Evolutionary conservation across 2,329 filamentous ascomycete genomes (phyloP).

Genomic region (Xylaria sp.): DNA sequence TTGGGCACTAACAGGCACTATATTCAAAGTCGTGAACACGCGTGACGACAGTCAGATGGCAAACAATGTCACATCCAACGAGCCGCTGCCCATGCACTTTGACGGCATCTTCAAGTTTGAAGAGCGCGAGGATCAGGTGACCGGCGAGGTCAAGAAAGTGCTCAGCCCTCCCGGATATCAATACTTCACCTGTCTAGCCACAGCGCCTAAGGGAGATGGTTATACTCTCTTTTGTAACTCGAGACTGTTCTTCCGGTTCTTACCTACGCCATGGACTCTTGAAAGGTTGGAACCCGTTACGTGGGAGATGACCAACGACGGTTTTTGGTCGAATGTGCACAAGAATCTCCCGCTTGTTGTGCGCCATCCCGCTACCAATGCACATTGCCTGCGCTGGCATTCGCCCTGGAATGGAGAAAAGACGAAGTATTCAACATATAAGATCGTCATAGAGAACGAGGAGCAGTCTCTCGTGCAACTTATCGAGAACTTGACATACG

Average conservation of each 20-base stretch:
- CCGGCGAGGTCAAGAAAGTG: conserved; percentile 14
- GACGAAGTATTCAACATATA: conserved; percentile 8
- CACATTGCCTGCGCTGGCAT: conserved; percentile 17
- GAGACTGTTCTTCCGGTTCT: conserved; percentile 17
- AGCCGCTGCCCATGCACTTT: conserved; percentile 21
- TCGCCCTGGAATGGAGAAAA: conserved; percentile 1
- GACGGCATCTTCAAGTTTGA: conserved; percentile 23
- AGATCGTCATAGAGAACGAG: conserved; percentile 6
- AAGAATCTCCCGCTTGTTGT: conserved; percentile 15
- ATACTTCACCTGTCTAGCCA: conserved; percentile 14
- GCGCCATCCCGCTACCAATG: conserved; percentile 10
- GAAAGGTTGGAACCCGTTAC: conserved; percentile 15
- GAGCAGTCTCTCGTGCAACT: conserved; percentile 13
- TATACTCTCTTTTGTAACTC: conserved; percentile 29
- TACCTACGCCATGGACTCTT: conserved; percentile 7
- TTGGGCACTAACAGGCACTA: conserved; percentile 16
- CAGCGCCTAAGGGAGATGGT: conserved; percentile 21
- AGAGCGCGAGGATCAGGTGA: not conserved
- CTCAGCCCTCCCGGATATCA: conserved; percentile 19
- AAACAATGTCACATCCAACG: conserved; percentile 16
- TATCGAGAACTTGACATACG: conserved; percentile 7
- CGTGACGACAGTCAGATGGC: conserved; percentile 16
- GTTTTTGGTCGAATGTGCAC: conserved; percentile 8
- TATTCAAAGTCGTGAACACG: conserved; percentile 17
- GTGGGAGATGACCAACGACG: conserved; percentile 20